Conservation (phyloP, 495 filamentous ascomycete genomes). For the Extremus antarcticus region DNA sequence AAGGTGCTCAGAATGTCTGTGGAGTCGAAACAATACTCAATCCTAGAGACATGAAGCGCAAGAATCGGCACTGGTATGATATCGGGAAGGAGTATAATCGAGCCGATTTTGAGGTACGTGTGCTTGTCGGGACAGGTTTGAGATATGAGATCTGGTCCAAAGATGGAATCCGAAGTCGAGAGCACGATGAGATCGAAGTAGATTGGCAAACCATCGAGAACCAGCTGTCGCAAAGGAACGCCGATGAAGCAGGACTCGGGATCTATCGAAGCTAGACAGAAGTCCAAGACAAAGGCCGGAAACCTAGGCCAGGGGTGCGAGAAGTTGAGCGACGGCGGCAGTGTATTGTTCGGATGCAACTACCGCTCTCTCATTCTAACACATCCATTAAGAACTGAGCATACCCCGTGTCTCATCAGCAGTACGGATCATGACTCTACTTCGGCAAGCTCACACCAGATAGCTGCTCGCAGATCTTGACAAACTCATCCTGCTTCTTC, state of each 20-base stretch:
- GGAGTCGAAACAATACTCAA: background rate
- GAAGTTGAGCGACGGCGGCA: too few relatives aligned
- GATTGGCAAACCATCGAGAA: background rate
- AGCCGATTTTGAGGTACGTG: conserved; percentile 10
- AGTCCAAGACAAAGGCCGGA: too few relatives aligned
- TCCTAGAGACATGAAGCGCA: conserved; percentile 1
- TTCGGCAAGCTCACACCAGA: conserved; percentile 10
- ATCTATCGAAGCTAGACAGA: background rate
- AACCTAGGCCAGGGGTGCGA: too few relatives aligned
- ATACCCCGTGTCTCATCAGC: too few relatives aligned
- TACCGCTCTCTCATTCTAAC: too few relatives aligned
- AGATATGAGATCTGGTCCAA: conserved; percentile 8
- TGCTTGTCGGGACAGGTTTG: conserved; percentile 5
- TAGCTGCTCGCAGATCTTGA: conserved; percentile 14
- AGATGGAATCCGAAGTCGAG: background rate
- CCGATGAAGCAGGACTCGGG: background rate
- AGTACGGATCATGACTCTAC: too few relatives aligned
- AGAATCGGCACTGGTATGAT: conserved; percentile 12
- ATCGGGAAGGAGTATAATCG: background rate
- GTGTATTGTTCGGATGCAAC: too few relatives aligned
- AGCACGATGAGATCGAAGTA: conserved; percentile 2
- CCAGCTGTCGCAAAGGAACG: background rate
- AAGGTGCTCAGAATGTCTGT: background rate
- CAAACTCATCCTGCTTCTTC: conserved; percentile 18
- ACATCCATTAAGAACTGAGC: too few relatives aligned